Percentiles rank a stretch among this genome's conserved stretches.
phyloP scores from a whole-genome alignment of 2,329 filamentous ascomycete genomes.

The Cryoendolithus antarcticus region DNA sequence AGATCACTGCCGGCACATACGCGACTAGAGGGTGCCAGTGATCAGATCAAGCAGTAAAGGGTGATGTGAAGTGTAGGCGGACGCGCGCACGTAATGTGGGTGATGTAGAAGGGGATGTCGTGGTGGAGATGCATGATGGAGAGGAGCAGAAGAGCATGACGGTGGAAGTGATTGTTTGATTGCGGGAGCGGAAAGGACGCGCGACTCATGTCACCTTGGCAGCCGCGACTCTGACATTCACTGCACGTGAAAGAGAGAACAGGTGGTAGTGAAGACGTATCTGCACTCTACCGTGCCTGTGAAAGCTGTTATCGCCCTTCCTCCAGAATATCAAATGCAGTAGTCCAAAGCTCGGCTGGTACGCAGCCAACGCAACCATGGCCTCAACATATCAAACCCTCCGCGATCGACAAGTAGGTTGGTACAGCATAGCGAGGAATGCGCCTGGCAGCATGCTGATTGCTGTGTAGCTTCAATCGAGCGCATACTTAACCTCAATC shows the following conservation, averaged over 20 bases:
- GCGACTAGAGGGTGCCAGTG: no score
- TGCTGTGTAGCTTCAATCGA: constrained; percentile 64
- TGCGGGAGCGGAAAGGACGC: no score
- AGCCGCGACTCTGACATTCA: background rate
- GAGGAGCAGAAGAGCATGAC: no score
- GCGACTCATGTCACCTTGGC: background rate
- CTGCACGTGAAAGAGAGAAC: background rate
- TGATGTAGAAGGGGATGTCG: no score
- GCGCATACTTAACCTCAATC: constrained; percentile 91
- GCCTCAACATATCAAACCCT: constrained; percentile 45
- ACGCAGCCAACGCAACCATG: constrained; percentile 32
- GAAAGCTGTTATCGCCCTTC: no score
- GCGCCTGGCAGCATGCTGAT: constrained; percentile 7
- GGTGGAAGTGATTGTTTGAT: no score
- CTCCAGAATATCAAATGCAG: constrained; percentile 11
- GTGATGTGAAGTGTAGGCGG: no score
- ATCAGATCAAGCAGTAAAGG: no score
- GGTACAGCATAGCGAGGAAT: constrained; percentile 17
- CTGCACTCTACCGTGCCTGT: no score
- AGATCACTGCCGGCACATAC: no score
- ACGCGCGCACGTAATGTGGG: no score
- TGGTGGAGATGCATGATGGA: no score
- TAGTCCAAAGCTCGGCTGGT: constrained; percentile 17
- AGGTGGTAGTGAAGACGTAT: background rate
- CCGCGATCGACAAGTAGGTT: constrained; percentile 61